A percentile compares a stretch with the other conserved stretches of the same genome.
Evolutionary conservation across 2,329 filamentous ascomycete genomes (phyloP).

Genomic region (Endoconidiophora laricicola): DNA sequence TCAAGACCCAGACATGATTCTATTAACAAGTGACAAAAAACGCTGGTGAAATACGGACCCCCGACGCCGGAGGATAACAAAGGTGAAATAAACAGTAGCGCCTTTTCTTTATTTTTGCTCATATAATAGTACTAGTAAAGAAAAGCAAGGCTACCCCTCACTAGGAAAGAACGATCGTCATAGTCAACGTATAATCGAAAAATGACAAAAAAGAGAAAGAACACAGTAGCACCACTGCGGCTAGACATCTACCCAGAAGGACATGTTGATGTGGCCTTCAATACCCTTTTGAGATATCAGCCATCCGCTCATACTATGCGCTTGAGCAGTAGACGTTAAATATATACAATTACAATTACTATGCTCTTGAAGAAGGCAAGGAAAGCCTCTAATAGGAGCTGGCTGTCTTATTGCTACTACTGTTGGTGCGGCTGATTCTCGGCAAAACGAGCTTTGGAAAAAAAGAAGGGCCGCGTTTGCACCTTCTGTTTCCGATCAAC

Average conservation of each 20-base stretch:
- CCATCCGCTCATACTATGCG: no score
- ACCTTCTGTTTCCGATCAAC: neutral
- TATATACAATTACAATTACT: no score
- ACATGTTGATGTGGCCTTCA: no score
- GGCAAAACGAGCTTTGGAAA: neutral
- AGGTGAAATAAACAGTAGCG: neutral
- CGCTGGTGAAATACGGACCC: neutral
- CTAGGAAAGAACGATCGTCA: no score
- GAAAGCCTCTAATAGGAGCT: no score
- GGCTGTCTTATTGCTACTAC: no score
- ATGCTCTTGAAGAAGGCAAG: no score
- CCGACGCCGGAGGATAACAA: slow-evolving; percentile 1
- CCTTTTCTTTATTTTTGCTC: neutral
- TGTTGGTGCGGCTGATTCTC: no score
- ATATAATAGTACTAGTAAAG: neutral
- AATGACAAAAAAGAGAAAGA: neutral
- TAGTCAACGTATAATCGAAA: neutral
- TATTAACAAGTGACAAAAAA: neutral
- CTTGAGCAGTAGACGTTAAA: no score
- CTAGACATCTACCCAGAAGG: no score
- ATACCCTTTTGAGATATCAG: no score
- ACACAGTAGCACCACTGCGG: neutral
- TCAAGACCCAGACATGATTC: neutral
- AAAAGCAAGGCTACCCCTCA: neutral
- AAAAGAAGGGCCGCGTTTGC: neutral